These are phyloP conservation scores for Phytophthora citrophthora DNA, from an alignment of 352 stramenopile species.

Conservation along the genomic window DNA sequence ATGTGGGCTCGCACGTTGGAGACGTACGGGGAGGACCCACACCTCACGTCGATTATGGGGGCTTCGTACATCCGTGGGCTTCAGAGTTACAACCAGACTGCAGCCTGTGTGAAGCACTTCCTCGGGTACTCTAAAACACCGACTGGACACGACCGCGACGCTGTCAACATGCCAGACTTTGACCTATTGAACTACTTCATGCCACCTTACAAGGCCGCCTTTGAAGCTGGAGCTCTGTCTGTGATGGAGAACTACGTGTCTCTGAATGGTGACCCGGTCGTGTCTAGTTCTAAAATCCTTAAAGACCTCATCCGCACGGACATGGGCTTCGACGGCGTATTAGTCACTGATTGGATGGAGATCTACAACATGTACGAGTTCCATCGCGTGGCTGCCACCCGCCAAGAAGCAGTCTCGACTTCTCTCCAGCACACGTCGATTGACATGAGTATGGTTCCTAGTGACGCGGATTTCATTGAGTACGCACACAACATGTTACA, in stretches of 20 bases:
- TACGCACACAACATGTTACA: slow-evolving; percentile 45
- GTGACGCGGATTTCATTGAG: slow-evolving; percentile 47
- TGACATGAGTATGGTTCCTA: slow-evolving; percentile 91
- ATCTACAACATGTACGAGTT: slow-evolving; percentile 85
- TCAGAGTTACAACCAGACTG: slow-evolving; percentile 60
- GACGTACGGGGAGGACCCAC: slow-evolving; percentile 91
- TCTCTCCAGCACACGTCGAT: slow-evolving; percentile 73
- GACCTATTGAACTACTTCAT: slow-evolving; percentile 81
- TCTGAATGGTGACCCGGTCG: slow-evolving; percentile 86
- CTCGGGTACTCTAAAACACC: slow-evolving; percentile 68
- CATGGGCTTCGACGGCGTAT: slow-evolving; percentile 80
- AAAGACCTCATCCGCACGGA: slow-evolving; percentile 72
- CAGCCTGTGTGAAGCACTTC: slow-evolving; percentile 86
- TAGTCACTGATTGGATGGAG: slow-evolving; percentile 91
- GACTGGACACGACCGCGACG: slow-evolving; percentile 17
- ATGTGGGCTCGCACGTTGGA: slow-evolving; percentile 89
- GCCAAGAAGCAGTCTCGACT: slow-evolving; percentile 42
- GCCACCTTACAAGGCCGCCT: slow-evolving; percentile 74
- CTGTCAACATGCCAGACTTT: slow-evolving; percentile 38
- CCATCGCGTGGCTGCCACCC: slow-evolving; percentile 45
- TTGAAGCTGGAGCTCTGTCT: slow-evolving; percentile 73
- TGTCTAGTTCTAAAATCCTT: slow-evolving; percentile 75
- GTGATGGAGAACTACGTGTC: slow-evolving; percentile 94
- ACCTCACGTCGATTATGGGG: slow-evolving; percentile 74
- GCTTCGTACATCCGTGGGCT: slow-evolving; percentile 67